Conservation (phyloP, 2,329 filamentous ascomycete genomes). For the Cadophora malorum region DNA sequence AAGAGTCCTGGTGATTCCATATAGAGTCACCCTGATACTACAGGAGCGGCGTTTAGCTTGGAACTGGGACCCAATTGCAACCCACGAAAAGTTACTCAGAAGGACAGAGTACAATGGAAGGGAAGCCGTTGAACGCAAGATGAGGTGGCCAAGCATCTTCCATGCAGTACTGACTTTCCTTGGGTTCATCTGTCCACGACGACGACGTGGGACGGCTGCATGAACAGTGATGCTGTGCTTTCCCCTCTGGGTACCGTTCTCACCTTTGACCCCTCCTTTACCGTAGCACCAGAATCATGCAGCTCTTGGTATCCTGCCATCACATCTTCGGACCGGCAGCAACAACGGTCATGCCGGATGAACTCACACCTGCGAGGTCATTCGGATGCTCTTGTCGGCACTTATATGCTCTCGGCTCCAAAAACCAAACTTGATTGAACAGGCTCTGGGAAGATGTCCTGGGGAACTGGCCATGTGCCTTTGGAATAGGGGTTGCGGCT, state of each 20-base stretch:
- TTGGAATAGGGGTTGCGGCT: conserved; percentile 7
- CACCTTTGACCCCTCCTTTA: not conserved
- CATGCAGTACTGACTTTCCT: not conserved
- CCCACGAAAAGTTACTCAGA: not conserved
- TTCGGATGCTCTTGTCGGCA: not conserved
- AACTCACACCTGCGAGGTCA: not conserved
- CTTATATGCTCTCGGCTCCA: not conserved
- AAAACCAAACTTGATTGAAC: not conserved
- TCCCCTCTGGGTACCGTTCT: conserved; percentile 7
- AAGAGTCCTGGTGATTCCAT: not conserved
- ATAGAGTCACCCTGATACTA: not conserved
- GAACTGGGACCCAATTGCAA: not conserved
- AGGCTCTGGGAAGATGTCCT: not conserved
- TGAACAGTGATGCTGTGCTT: not conserved
- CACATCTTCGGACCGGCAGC: not conserved
- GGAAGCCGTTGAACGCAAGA: not conserved
- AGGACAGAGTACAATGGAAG: not conserved
- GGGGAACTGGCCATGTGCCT: not conserved
- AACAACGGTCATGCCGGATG: not conserved
- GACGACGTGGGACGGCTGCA: not conserved
- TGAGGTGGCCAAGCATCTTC: conserved; percentile 8
- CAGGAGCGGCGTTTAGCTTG: not conserved
- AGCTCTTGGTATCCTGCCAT: not conserved
- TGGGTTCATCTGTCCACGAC: conserved; percentile 1
- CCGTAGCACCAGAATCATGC: not conserved